These are phyloP conservation scores for Botrytis fragariae DNA, from an alignment of 2,329 filamentous ascomycete species.

Conservation along the genomic window DNA sequence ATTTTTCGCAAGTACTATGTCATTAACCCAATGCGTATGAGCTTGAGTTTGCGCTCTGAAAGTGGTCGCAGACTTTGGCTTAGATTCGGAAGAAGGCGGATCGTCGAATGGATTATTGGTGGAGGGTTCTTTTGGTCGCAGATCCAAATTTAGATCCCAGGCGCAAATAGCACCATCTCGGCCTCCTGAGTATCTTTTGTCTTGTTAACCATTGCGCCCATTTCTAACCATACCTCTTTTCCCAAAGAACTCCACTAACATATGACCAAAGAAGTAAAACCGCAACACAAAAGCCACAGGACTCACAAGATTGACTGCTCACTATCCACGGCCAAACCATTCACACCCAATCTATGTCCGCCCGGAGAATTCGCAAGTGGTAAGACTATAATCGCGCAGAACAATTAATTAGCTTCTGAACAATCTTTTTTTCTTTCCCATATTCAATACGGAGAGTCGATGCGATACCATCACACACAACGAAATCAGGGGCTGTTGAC, in stretches of 20 bases:
- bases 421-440: neutral
- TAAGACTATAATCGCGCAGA: slow-evolving; percentile 51
- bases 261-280: slow-evolving; percentile 14
- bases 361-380: slow-evolving; percentile 71
- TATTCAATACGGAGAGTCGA: neutral
- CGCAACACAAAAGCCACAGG: neutral
- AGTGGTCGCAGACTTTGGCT: slow-evolving; percentile 49
- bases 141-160: slow-evolving; percentile 81
- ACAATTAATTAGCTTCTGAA: slow-evolving; percentile 12
- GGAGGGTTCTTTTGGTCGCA: slow-evolving; percentile 40
- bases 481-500: slow-evolving; percentile 24
- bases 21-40: slow-evolving; percentile 77
- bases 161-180: slow-evolving; percentile 94
- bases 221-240: neutral
- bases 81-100: slow-evolving; percentile 36
- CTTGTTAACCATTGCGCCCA: slow-evolving; percentile 22
- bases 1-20: slow-evolving; percentile 64
- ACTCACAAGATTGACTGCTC: slow-evolving; percentile 78
- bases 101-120: slow-evolving; percentile 37
- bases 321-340: slow-evolving; percentile 85
- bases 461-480: neutral
- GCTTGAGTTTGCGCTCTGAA: slow-evolving; percentile 65
- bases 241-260: slow-evolving; percentile 3
- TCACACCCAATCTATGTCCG: slow-evolving; percentile 90
- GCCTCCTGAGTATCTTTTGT: slow-evolving; percentile 86